Conservation (phyloP, 768 basidiomycete species). For the Trametes villosa region DNA sequence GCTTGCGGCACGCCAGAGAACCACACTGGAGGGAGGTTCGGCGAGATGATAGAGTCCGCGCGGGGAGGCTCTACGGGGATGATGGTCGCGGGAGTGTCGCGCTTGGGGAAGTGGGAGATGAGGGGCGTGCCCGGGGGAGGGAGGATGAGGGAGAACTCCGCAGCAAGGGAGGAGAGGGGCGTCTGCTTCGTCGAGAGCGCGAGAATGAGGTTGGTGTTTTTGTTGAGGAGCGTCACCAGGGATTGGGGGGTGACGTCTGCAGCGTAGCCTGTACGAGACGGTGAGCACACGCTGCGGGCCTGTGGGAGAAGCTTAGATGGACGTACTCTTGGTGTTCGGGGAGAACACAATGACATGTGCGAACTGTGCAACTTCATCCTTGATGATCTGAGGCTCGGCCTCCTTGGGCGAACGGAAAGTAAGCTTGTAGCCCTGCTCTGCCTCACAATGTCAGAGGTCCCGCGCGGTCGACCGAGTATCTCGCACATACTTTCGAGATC, state of each 20-base stretch:
- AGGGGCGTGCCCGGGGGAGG: slow-evolving; percentile 84
- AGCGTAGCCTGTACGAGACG: slow-evolving; percentile 36
- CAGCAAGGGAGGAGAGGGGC: slow-evolving; percentile 73
- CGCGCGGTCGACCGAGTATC: background rate
- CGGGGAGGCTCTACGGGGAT: slow-evolving; percentile 64
- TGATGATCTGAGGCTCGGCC: slow-evolving; percentile 62
- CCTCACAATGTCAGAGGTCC: background rate
- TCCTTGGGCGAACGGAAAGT: slow-evolving; percentile 88
- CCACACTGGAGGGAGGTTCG: slow-evolving; percentile 64
- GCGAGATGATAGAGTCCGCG: slow-evolving; percentile 49
- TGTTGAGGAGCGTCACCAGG: slow-evolving; percentile 69
- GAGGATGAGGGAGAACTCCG: slow-evolving; percentile 91
- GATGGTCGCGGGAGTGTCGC: slow-evolving; percentile 63
- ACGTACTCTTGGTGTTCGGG: slow-evolving; percentile 83
- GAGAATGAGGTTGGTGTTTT: slow-evolving; percentile 82
- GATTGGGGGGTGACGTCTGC: slow-evolving; percentile 82
- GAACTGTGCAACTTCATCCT: slow-evolving; percentile 76
- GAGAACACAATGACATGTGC: slow-evolving; percentile 88
- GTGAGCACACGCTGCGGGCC: background rate
- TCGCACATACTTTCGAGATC: slow-evolving; percentile 66
- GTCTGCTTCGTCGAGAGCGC: slow-evolving; percentile 79
- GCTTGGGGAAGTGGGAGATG: slow-evolving; percentile 83
- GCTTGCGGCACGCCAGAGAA: slow-evolving; percentile 75
- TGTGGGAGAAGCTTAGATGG: background rate
- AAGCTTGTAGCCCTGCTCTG: slow-evolving; percentile 83